Percentiles rank a stretch among this genome's conserved stretches.
phyloP scores from a whole-genome alignment of 1,284 basidiomycete genomes.

The Tetrapyrgos nigripes region DNA sequence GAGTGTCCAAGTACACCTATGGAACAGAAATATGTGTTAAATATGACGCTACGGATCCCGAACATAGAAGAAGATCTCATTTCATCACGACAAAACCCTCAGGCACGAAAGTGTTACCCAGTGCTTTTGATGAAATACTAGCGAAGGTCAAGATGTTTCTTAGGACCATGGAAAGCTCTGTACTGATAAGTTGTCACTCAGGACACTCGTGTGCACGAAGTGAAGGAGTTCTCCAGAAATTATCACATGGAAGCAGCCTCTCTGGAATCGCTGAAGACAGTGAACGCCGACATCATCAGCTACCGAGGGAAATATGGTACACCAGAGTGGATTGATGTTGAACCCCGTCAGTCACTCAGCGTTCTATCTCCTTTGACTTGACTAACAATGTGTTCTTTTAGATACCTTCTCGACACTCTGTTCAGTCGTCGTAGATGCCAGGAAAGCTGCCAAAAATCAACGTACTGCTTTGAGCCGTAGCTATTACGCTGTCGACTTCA shows the following conservation, averaged over 20 bases:
- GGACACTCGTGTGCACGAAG: slow-evolving; percentile 40
- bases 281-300: slow-evolving; percentile 3
- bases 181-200: slow-evolving; percentile 12
- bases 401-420: slow-evolving; percentile 44
- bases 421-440: slow-evolving; percentile 42
- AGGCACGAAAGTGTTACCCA: slow-evolving; percentile 30
- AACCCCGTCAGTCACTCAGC: slow-evolving; percentile 21
- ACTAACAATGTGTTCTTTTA: slow-evolving; percentile 10
- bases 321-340: slow-evolving; percentile 31
- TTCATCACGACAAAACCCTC: slow-evolving; percentile 23
- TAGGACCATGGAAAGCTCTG: too few relatives aligned
- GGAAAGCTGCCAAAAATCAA: slow-evolving; percentile 28
- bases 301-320: slow-evolving; percentile 30
- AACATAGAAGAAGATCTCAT: slow-evolving; percentile 40
- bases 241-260: slow-evolving; percentile 14
- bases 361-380: too few relatives aligned
- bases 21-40: slow-evolving; percentile 38
- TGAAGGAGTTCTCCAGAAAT: slow-evolving; percentile 35
- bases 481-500: slow-evolving; percentile 43
- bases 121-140: slow-evolving; percentile 36
- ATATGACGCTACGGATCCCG: slow-evolving; percentile 36
- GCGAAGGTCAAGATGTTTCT: slow-evolving; percentile 25
- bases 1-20: slow-evolving; percentile 52
- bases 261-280: background rate
- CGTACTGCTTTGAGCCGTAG: background rate